Percentiles rank a stretch among this genome's conserved stretches.
Conservation (phyloP, 495 filamentous ascomycete genomes). For the Trichoderma asperelloides region DNA sequence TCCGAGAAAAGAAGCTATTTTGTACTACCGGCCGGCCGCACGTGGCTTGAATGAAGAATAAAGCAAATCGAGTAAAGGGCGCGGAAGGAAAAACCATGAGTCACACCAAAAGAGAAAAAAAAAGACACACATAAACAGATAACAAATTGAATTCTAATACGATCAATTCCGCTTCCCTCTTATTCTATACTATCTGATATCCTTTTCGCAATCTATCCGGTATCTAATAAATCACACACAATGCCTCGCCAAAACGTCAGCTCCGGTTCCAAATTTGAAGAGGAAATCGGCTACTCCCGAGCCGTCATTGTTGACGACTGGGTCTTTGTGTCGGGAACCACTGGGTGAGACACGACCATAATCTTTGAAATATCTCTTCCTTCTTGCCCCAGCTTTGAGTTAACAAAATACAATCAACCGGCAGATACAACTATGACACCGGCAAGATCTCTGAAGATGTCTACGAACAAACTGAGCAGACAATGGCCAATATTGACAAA, state of each 20-base stretch:
- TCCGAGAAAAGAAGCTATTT: background rate
- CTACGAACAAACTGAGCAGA: slow-evolving; percentile 27
- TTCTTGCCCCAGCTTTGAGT: background rate
- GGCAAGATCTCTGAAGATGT: slow-evolving; percentile 23
- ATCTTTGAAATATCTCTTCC: no score
- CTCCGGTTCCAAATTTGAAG: slow-evolving; percentile 31
- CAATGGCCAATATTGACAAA: slow-evolving; percentile 23
- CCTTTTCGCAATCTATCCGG: background rate
- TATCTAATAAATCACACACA: background rate
- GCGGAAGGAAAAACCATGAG: no score
- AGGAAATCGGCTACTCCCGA: slow-evolving; percentile 33
- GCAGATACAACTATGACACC: slow-evolving; percentile 31
- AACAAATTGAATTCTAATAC: no score
- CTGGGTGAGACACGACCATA: slow-evolving; percentile 18
- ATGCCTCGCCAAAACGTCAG: slow-evolving; percentile 23
- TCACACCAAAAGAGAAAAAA: no score
- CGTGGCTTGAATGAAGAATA: background rate
- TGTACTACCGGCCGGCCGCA: no score
- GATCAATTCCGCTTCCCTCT: no score
- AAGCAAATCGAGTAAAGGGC: no score
- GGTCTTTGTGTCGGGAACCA: slow-evolving; percentile 33
- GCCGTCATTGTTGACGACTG: slow-evolving; percentile 29
- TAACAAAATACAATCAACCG: background rate
- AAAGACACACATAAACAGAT: no score
- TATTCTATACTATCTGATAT: background rate